These are phyloP conservation scores for Coemansia guatemalensis DNA, from an alignment of 192 early-diverging fungal genomes.

Conservation along the genomic window DNA sequence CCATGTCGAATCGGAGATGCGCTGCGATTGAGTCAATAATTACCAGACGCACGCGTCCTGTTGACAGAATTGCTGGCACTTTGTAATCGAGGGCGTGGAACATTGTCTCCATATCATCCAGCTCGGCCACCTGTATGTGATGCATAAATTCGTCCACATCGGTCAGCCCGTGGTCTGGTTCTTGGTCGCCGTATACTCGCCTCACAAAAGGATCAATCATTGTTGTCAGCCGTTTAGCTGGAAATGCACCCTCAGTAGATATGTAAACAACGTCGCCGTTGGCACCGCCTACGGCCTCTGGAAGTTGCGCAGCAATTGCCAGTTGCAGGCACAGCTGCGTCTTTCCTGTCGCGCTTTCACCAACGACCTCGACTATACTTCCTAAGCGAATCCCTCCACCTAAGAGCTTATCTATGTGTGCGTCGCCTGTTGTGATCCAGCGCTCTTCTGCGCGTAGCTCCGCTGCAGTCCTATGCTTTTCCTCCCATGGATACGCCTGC, in stretches of 20 bases:
- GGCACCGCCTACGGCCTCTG: conserved; percentile 57
- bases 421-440: conserved; percentile 58
- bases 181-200: conserved; percentile 14
- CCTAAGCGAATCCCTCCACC: conserved; percentile 60
- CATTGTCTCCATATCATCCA: conserved; percentile 70
- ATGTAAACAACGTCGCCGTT: conserved; percentile 67
- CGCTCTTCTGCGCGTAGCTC: conserved; percentile 20
- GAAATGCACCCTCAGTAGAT: conserved; percentile 71
- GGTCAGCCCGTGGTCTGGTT: conserved; percentile 4
- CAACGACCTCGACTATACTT: conserved; percentile 71
- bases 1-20: conserved; percentile 53
- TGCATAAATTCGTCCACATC: conserved; percentile 17
- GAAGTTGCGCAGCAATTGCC: conserved; percentile 67
- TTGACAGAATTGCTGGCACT: conserved; percentile 61
- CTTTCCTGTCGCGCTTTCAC: conserved; percentile 81
- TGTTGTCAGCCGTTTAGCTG: conserved; percentile 57
- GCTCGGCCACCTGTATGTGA: conserved; percentile 67
- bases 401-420: conserved; percentile 56
- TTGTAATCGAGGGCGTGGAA: conserved; percentile 73
- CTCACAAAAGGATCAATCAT: conserved; percentile 43
- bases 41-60: conserved; percentile 63
- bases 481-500: conserved; percentile 19
- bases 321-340: conserved; percentile 86
- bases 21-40: conserved; percentile 87
- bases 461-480: background rate